Evolutionary conservation across 768 basidiomycete genomes (phyloP).

Genomic region (Lentinula sp.): DNA sequence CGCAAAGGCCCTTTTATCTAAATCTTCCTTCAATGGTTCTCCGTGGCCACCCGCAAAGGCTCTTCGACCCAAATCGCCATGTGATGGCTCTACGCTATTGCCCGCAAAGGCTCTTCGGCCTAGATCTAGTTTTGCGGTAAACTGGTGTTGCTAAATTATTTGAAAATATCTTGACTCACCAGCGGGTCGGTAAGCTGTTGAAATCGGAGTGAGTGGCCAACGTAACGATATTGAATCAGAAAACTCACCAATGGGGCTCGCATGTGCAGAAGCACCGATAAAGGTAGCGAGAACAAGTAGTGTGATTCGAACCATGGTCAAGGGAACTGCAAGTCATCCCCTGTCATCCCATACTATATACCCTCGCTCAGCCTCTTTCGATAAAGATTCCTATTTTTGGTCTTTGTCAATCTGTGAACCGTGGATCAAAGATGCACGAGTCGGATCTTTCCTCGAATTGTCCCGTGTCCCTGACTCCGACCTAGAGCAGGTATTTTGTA

Average conservation of each 20-base stretch:
- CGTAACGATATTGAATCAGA: not conserved
- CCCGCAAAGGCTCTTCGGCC: not conserved
- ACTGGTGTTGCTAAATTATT: too few species aligned
- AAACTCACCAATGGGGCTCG: not conserved
- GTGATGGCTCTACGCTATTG: not conserved
- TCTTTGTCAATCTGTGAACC: too few species aligned
- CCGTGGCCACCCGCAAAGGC: not conserved
- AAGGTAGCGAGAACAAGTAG: not conserved
- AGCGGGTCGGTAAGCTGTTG: too few species aligned
- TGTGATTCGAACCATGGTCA: not conserved
- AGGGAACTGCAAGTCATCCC: not conserved
- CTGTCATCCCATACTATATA: not conserved
- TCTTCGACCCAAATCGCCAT: not conserved
- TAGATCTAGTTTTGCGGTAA: not conserved
- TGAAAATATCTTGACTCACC: too few species aligned
- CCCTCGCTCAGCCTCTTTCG: not conserved
- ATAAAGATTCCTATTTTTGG: too few species aligned
- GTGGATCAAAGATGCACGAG: too few species aligned
- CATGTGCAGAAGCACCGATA: not conserved
- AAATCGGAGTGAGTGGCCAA: not conserved
- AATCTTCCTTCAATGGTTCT: not conserved
- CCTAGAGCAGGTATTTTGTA: too few species aligned
- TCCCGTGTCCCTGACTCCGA: too few species aligned
- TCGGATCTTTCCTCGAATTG: too few species aligned
- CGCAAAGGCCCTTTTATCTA: not conserved